Percentiles rank a stretch among this genome's conserved stretches.
phyloP scores from a whole-genome alignment of 805 yeast genomes.

The Lachancea sp. region DNA sequence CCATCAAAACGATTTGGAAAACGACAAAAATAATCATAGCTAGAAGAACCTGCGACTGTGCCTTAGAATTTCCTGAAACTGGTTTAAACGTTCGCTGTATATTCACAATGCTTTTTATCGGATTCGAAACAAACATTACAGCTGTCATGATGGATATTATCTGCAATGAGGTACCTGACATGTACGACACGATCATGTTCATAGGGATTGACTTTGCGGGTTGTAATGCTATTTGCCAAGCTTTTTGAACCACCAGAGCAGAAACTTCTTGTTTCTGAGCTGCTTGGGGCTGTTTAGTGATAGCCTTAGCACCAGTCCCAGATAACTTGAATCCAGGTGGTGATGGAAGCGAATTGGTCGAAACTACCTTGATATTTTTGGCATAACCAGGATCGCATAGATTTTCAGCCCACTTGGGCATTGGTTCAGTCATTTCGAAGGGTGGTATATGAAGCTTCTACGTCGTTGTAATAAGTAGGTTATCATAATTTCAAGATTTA shows the following conservation, averaged over 20 bases:
- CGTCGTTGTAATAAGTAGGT: not conserved
- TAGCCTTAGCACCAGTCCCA: conserved; percentile 4
- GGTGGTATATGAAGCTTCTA: not conserved
- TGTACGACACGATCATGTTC: conserved; percentile 84
- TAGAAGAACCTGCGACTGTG: conserved; percentile 18
- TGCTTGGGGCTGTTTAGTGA: not conserved
- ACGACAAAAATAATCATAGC: conserved; percentile 45
- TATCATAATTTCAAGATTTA: too few species aligned
- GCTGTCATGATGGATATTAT: conserved; percentile 89
- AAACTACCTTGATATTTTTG: conserved; percentile 8
- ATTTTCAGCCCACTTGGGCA: conserved; percentile 17
- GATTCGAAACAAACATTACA: conserved; percentile 70
- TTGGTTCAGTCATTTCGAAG: conserved; percentile 3
- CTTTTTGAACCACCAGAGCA: conserved; percentile 43
- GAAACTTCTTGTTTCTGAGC: conserved; percentile 1
- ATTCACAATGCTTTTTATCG: conserved; percentile 62
- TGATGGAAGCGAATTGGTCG: conserved; percentile 16
- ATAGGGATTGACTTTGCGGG: conserved; percentile 87
- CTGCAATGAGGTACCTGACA: conserved; percentile 87
- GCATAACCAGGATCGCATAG: conserved; percentile 11
- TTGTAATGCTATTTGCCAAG: conserved; percentile 78
- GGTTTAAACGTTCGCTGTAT: conserved; percentile 51
- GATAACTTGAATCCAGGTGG: conserved; percentile 26
- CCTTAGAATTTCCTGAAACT: conserved; percentile 35
- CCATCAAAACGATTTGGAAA: conserved; percentile 49